phyloP scores from a whole-genome alignment of 2,329 filamentous ascomycete species.

The Trichoderma sp. region DNA sequence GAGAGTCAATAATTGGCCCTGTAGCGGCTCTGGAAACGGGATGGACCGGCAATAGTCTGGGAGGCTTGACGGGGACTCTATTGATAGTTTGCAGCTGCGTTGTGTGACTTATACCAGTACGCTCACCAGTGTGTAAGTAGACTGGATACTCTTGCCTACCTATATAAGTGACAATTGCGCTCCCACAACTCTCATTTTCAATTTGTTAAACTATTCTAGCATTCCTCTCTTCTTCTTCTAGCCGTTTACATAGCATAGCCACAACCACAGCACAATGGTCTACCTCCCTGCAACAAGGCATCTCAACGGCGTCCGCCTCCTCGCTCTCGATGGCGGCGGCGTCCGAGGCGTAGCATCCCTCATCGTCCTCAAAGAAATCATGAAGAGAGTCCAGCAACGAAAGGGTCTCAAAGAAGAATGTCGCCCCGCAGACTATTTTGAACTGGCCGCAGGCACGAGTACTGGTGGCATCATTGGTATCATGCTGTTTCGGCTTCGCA shows the following conservation, averaged over 20 bases:
- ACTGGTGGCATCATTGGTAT: constrained; percentile 15
- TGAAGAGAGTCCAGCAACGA: constrained; percentile 1
- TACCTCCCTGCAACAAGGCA: constrained; percentile 8
- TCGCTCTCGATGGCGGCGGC: constrained; percentile 13
- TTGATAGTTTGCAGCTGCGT: neutral
- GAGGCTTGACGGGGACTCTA: neutral
- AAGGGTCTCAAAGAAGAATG: constrained; percentile 7
- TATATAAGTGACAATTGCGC: neutral
- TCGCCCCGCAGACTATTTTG: constrained; percentile 11
- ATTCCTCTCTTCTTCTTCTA: neutral
- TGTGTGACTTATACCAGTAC: neutral
- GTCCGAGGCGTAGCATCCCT: constrained; percentile 6
- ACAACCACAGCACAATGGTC: neutral
- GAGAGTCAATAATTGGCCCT: neutral
- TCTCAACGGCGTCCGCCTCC: constrained; percentile 14
- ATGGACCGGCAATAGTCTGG: constrained; percentile 7
- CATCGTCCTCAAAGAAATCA: constrained; percentile 13
- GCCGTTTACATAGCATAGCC: neutral
- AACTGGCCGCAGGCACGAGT: constrained; percentile 2
- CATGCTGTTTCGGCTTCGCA: constrained; percentile 17
- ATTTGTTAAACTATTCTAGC: neutral
- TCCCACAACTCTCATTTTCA: neutral
- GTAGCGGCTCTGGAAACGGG: constrained; percentile 8
- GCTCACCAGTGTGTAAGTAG: neutral
- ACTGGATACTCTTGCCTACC: neutral